Evolutionary conservation across 805 yeast genomes (phyloP), one percentile per base, ranked within the genome.

Genomic region (Pichia kluyveri): DNA sequence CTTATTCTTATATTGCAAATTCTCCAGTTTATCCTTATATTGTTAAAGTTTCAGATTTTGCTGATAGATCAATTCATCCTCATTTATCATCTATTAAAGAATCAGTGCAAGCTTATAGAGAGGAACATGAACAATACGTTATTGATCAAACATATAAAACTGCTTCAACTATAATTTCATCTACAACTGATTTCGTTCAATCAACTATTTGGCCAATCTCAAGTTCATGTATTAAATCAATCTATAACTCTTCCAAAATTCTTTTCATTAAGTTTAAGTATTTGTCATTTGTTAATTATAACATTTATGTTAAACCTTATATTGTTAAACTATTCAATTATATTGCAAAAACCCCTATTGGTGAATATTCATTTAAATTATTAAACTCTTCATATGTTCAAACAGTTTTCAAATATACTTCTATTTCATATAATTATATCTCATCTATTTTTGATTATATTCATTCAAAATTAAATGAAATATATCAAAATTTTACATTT

Each of bases 241-340:
- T 44, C 5, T 50, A 40, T 17, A 38, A 41, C 12, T 49, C 56
- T 41, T 10, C 41, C 2, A 40, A 41, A 15, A 43, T 51, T 12
- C 30, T 41, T 12, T 39, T 46, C 8, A 44, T 48, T 1, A 58
- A 52, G 38, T 27, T 44, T 3, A 49, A 49, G 30, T 31, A 54
- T 19, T 45, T 41, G 27, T 27, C 46, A 7, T 54, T 52, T 26
- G 23, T 60, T 17, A 43, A 52, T n/a, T 61, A 56, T 48, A 57
- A 58, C 26, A 40, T 59, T 12, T 57, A 58, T 44, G 51, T 57
- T 30, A 52, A 46, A 26, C 68, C 67, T 19, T 39, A 40, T 5
- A 27, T 60, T 17, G 40, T 49, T 14, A 15, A 40, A 5, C 44
- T 49, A 18, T 50, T 47, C 32, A 28, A 43, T 8, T 42, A 49